Evolutionary conservation across 1,284 basidiomycete genomes (phyloP).

Genomic region (Trichosporon coremiiforme): DNA sequence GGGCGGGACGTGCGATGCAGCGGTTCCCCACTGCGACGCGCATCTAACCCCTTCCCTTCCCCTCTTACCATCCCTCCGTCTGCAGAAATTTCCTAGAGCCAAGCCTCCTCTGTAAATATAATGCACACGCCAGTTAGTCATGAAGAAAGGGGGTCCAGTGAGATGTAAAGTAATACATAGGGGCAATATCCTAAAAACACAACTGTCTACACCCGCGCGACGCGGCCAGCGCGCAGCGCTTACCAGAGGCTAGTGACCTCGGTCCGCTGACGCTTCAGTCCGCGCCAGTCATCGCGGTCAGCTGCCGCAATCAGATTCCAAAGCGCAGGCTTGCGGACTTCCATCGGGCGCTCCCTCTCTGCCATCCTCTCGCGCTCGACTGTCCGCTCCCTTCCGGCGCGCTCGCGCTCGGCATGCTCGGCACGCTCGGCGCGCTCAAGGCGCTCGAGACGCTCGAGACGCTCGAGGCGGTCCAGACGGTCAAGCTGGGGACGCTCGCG

Average conservation of each 20-base stretch:
- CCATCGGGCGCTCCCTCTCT: background rate
- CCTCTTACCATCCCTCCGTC: too few species aligned
- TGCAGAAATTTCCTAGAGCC: background rate
- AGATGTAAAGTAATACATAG: background rate
- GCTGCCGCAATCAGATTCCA: conserved; percentile 4
- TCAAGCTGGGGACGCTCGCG: too few species aligned
- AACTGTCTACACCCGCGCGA: too few species aligned
- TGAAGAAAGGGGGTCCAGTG: too few species aligned
- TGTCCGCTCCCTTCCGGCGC: background rate
- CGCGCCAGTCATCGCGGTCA: background rate
- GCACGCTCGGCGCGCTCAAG: background rate
- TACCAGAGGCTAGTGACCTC: background rate
- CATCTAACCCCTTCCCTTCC: background rate
- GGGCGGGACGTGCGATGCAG: background rate
- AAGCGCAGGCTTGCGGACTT: background rate
- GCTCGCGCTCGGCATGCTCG: background rate
- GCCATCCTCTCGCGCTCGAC: background rate
- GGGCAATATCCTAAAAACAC: too few species aligned
- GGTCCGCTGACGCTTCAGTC: background rate
- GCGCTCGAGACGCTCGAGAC: background rate
- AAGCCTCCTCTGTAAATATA: background rate
- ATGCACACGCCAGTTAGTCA: too few species aligned
- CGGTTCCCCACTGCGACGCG: background rate
- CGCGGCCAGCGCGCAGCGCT: background rate
- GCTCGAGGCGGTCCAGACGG: background rate